A percentile compares a stretch with the other conserved stretches of the same genome.
phyloP scores from a whole-genome alignment of 2,329 filamentous ascomycete species.

The Ampelomyces quisqualis region DNA sequence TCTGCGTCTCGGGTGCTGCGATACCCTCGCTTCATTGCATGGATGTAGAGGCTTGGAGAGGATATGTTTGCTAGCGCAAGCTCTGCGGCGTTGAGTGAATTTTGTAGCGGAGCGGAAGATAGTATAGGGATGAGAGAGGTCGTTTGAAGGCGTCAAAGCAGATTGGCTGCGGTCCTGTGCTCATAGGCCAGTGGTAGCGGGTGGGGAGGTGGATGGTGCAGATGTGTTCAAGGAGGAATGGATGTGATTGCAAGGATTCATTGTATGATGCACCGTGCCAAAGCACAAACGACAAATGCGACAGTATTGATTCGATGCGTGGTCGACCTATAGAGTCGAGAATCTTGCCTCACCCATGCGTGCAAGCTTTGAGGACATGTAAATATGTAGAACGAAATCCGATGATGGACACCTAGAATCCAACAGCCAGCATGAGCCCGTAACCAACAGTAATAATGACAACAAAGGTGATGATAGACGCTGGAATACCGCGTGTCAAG shows the following conservation, averaged over 20 bases:
- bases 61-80: too few species aligned
- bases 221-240: not conserved
- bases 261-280: too few species aligned
- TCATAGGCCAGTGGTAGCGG: not conserved
- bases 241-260: too few species aligned
- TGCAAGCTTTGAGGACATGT: not conserved
- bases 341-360: too few species aligned
- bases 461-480: slow-evolving; percentile 75
- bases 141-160: too few species aligned
- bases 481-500: slow-evolving; percentile 86
- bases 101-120: not conserved
- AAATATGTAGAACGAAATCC: not conserved
- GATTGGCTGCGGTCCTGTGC: not conserved
- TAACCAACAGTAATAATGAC: slow-evolving; percentile 91
- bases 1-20: too few species aligned
- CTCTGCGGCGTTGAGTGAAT: too few species aligned
- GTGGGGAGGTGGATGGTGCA: not conserved
- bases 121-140: not conserved
- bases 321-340: too few species aligned
- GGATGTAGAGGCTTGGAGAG: too few species aligned
- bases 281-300: too few species aligned
- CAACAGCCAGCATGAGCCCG: slow-evolving; percentile 77
- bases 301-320: too few species aligned
- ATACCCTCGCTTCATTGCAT: too few species aligned
- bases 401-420: slow-evolving; percentile 51